Evolutionary conservation across 257 asterid species (phyloP), one percentile per base, ranked within the genome.

Genomic region (Craterostigma plantagineum): DNA sequence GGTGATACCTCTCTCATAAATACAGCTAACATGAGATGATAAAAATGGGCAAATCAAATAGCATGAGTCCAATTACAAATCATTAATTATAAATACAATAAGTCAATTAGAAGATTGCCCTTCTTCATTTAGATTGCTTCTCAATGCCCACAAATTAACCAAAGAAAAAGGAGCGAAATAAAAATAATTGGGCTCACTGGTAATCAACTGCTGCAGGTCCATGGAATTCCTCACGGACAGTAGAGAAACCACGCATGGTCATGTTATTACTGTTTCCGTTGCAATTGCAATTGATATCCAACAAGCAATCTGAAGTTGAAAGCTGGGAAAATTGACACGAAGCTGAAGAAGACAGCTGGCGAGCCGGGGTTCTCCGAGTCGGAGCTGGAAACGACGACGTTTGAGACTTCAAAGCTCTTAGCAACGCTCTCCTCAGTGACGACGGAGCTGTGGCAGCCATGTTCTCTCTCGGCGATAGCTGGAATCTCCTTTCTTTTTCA

Each of bases 141-240:
- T 10, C 37, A 5, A 18, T 9, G 1, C 0, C 8, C 2, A 7
- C 16, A 7, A 12, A 43, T 5, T 16, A 7, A 7, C 0, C 16
- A 1, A 36, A 35, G 33, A 16, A n/a, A n/a, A n/a, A n/a, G n/a
- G n/a, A n/a, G n/a, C n/a, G n/a, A n/a, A n/a, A n/a, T n/a, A n/a
- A n/a, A n/a, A n/a, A n/a, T n/a, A n/a, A n/a, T n/a, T n/a, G n/a
- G n/a, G n/a, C 55, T 45, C 53, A 79, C 95, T 72, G 44, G 64
- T 73, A 71, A 69, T 83, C 63, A 15, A 66, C 56, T 41, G 77
- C 23, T 18, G 80, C 58, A 12, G 91, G 85, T 27, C 63, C 82
- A 33, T 45, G 62, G 42, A 64, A 7, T 33, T 53, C 81, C 18
- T 60, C 63, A 13, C 34, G 50, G 6, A 57, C 63, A 42, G 79